phyloP scores from a whole-genome alignment of 208 protist genomes.

The Histomonas meleagridis region DNA sequence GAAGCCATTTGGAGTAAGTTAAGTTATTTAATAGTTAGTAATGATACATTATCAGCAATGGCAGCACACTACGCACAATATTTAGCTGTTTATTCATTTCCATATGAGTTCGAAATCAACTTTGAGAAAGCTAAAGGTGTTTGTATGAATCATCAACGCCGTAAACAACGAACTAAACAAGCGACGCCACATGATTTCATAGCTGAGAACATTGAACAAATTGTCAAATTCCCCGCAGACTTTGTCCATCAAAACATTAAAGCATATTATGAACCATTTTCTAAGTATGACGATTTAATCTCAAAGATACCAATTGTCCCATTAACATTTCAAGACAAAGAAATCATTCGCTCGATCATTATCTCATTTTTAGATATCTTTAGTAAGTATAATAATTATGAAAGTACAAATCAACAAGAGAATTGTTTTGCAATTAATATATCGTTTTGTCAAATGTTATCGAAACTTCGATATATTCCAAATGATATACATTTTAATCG shows the following conservation, averaged over 20 bases:
- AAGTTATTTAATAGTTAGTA: neutral
- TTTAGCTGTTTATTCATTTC: neutral
- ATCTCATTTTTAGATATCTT: too few relatives aligned
- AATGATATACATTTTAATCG: neutral
- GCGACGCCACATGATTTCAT: neutral
- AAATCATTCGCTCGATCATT: too few relatives aligned
- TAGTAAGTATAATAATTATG: too few relatives aligned
- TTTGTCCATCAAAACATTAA: neutral
- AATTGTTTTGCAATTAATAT: neutral
- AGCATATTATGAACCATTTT: too few relatives aligned
- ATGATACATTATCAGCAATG: neutral
- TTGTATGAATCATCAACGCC: neutral
- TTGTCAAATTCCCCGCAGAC: neutral
- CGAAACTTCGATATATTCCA: neutral
- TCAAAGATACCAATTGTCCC: too few relatives aligned
- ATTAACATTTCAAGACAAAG: too few relatives aligned
- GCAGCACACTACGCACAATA: neutral
- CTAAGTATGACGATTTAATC: too few relatives aligned
- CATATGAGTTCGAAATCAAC: neutral
- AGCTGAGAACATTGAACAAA: neutral
- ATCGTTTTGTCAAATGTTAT: neutral
- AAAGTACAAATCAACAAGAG: neutral
- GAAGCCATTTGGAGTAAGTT: neutral
- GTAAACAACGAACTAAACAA: neutral
- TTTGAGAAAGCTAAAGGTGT: neutral